Evolutionary conservation across 2,329 filamentous ascomycete genomes (phyloP), one percentile per base, ranked within the genome.

Genomic region (Paracoccidioides brasiliensis): DNA sequence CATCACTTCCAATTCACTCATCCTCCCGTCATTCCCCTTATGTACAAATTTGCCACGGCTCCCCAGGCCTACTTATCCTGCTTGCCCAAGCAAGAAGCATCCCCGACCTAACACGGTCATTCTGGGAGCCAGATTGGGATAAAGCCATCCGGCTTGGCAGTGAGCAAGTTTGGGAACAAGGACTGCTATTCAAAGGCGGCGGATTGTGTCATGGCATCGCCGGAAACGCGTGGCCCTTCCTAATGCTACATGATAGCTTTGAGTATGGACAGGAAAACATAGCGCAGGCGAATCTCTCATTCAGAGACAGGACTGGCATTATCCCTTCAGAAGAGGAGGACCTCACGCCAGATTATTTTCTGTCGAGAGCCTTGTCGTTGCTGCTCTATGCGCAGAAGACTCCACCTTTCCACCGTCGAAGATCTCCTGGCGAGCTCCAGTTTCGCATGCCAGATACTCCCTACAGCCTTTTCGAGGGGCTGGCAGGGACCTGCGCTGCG

Each of bases 11-110:
- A 1, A 59, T 61, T 2, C 64, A 60, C 37, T 59, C 61, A n/a
- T 58, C 48, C 6, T 58, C 60, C 3, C 62, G 60, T 37, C 28
- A 57, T 10, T 67, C 64, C 1, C 65, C 66, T 41, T 64, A 73
- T 9, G 67, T 74, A 1, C 72, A 74, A 46, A 62, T 74, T 38
- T 74, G 72, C 38, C 72, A 74, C 55, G 72, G 72, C 2, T 65
- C 66, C 14, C 72, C 72, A 1, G 70, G 69, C 0, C 57, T 72
- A 4, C 60, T 74, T 5, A 55, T 70, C 14, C 64, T 74, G 4
- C 56, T 74, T 28, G 65, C 64, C 1, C 61, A 64, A 12, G 68
- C 69, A 15, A 62, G 68, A 53, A 66, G 64, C 38, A 66, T 67
- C 40, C 32, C 43, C 1, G 22, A 55, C 5, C 45, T 74, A n/a